Conservation (phyloP, 768 basidiomycete species). For the Suillus luteus region DNA sequence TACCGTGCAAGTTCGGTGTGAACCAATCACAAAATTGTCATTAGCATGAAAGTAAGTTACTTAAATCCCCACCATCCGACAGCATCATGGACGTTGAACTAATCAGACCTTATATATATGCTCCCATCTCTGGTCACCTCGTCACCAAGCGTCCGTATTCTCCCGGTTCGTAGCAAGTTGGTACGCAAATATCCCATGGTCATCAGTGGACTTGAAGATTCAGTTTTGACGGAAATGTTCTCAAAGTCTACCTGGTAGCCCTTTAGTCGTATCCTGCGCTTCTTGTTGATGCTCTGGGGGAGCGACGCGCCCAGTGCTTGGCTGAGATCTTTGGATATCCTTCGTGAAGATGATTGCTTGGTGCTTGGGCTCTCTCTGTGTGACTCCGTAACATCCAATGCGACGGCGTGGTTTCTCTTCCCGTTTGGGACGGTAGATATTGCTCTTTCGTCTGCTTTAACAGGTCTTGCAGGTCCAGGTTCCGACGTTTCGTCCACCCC, state of each 20-base stretch:
- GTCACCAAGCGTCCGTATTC: slow-evolving; percentile 25
- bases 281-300: neutral
- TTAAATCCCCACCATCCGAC: neutral
- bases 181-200: slow-evolving; percentile 14
- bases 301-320: neutral
- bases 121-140: slow-evolving; percentile 24
- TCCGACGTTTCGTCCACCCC: neutral
- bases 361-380: neutral
- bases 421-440: neutral
- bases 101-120: slow-evolving; percentile 22
- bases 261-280: slow-evolving; percentile 20
- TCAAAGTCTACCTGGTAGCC: slow-evolving; percentile 24
- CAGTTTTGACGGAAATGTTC: slow-evolving; percentile 14
- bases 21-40: neutral
- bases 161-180: slow-evolving; percentile 29
- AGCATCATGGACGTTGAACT: neutral
- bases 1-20: neutral
- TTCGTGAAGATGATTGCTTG: neutral
- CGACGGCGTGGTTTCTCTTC: neutral
- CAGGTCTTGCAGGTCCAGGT: neutral
- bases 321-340: neutral
- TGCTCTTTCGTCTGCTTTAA: neutral
- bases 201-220: slow-evolving; percentile 15
- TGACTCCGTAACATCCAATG: neutral
- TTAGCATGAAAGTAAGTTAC: neutral